Evolutionary conservation across 106 monocot genomes (phyloP).

Genomic region (Hemerocallis citrina): DNA sequence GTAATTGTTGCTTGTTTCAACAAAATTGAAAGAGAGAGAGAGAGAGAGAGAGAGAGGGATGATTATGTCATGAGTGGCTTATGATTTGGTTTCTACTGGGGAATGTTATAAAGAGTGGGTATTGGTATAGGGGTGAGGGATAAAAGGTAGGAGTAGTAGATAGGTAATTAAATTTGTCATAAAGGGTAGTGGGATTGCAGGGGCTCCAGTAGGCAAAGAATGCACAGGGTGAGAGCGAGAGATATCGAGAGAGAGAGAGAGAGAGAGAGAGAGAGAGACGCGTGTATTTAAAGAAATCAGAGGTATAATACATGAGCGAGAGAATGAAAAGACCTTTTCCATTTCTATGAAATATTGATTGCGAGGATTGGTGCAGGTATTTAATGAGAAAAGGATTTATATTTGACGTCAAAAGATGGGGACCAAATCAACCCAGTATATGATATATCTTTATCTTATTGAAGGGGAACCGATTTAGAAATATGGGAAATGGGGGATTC

Average conservation of each 20-base stretch:
- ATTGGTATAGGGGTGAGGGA: no score
- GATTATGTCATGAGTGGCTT: conserved; percentile 23
- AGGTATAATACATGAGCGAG: conserved; percentile 17
- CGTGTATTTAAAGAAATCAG: conserved; percentile 12
- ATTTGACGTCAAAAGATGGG: conserved; percentile 5
- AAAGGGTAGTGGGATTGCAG: not conserved
- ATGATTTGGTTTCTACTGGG: conserved; percentile 6
- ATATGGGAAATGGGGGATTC: no score
- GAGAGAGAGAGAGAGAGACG: conserved; percentile 5
- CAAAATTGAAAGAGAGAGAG: not conserved
- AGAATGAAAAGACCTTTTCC: conserved; percentile 16
- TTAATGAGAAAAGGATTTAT: not conserved
- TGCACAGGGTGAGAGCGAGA: not conserved
- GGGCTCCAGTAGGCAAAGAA: not conserved
- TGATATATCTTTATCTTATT: no score
- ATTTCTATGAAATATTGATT: conserved; percentile 8
- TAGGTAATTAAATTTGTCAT: not conserved
- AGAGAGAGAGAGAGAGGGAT: not conserved
- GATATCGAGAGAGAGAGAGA: not conserved
- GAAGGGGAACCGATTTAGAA: no score
- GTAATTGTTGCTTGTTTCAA: not conserved
- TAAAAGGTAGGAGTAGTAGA: not conserved
- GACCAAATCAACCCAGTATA: no score
- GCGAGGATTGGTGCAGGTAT: not conserved
- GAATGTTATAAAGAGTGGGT: not conserved